These are phyloP conservation scores for Ganoderma sinense DNA, from an alignment of 1,284 basidiomycete species.

Conservation along the genomic window DNA sequence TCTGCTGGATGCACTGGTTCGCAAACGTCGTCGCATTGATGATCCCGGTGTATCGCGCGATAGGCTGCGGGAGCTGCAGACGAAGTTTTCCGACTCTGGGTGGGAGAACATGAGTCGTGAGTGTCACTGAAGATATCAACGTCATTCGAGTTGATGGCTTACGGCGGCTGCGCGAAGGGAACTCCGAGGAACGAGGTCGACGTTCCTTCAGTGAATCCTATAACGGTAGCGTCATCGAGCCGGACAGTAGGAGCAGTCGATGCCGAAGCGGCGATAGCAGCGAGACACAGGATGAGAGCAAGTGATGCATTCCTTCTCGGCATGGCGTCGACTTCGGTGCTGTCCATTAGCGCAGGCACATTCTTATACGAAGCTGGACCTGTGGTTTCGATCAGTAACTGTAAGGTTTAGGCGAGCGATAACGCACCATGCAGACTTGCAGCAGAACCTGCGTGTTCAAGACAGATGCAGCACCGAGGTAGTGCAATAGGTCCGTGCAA, in stretches of 20 bases:
- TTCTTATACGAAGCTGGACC: background rate
- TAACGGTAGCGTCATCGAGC: conserved; percentile 29
- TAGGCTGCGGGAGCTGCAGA: conserved; percentile 53
- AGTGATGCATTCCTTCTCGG: background rate
- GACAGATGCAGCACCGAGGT: background rate
- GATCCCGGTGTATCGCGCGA: conserved; percentile 46
- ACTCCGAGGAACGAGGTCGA: conserved; percentile 57
- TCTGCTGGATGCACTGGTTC: conserved; percentile 59
- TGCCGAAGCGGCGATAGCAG: background rate
- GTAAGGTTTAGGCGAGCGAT: background rate
- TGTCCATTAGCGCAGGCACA: background rate
- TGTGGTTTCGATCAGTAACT: background rate
- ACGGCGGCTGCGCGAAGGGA: conserved; percentile 57
- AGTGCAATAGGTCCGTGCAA: background rate
- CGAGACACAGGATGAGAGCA: background rate
- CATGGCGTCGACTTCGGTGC: background rate
- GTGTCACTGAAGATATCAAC: background rate
- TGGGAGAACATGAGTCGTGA: background rate
- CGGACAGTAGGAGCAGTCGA: conserved; percentile 18
- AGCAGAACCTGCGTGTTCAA: background rate
- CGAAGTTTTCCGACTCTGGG: conserved; percentile 38
- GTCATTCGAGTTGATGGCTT: conserved; percentile 33
- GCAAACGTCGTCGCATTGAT: conserved; percentile 52
- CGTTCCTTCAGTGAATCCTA: conserved; percentile 17
- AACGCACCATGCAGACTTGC: background rate